phyloP scores from a whole-genome alignment of 1,284 basidiomycete species.

The Tilletia setariae region DNA sequence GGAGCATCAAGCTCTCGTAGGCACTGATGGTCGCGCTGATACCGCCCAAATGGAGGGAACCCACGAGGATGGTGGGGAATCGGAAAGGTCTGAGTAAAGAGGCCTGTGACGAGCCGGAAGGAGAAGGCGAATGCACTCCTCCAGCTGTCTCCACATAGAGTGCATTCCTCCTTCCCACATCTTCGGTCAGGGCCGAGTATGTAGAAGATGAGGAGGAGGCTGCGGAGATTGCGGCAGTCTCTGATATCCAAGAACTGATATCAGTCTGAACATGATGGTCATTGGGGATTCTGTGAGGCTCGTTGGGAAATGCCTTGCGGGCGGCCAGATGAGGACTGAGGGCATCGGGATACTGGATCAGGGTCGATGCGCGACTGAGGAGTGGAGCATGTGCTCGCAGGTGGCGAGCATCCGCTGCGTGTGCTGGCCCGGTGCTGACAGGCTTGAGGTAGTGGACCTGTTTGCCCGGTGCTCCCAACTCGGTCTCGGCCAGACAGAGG shows the following conservation, averaged over 20 bases:
- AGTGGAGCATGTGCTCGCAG: neutral
- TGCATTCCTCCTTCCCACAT: neutral
- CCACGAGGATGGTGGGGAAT: conserved; percentile 81
- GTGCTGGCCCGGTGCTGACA: conserved; percentile 43
- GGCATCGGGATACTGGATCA: conserved; percentile 10
- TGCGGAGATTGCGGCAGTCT: conserved; percentile 56
- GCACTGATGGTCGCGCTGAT: conserved; percentile 91
- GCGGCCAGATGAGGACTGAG: conserved; percentile 13
- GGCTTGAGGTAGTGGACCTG: conserved; percentile 47
- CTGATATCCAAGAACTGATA: neutral
- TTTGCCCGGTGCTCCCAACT: conserved; percentile 25
- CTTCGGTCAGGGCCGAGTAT: conserved; percentile 11
- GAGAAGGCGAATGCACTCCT: conserved; percentile 87
- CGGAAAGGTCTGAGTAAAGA: conserved; percentile 62
- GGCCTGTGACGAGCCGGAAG: conserved; percentile 77
- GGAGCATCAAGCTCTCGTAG: conserved; percentile 83
- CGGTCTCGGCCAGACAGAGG: conserved; percentile 44
- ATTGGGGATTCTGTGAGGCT: neutral
- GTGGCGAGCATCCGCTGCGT: conserved; percentile 31
- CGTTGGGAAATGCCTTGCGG: neutral
- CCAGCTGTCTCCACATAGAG: conserved; percentile 91
- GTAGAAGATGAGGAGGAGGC: too few relatives aligned
- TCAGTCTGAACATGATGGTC: conserved; percentile 1
- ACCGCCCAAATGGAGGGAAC: conserved; percentile 83
- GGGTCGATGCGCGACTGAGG: neutral